Percentiles rank a stretch among this genome's conserved stretches.
These are phyloP conservation scores for Flaveria ramosissima DNA, from an alignment of 129 eudicot genomes.

Conservation along the genomic window DNA sequence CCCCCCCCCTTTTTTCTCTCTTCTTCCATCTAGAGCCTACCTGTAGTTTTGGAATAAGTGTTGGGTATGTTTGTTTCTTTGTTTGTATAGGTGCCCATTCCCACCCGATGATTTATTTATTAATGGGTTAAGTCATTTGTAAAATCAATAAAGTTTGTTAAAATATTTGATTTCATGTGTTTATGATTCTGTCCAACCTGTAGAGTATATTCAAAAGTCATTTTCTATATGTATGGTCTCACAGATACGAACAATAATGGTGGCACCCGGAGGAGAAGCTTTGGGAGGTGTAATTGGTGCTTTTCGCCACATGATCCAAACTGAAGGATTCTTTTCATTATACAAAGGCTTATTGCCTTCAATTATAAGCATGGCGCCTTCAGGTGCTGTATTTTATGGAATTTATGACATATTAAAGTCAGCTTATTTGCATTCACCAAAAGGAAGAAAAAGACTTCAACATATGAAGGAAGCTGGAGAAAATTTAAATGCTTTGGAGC, in stretches of 20 bases:
- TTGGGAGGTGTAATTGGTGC: slow-evolving; percentile 88
- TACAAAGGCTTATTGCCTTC: slow-evolving; percentile 93
- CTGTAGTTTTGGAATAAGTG: too few species aligned
- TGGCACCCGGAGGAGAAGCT: slow-evolving; percentile 98
- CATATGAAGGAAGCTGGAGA: slow-evolving; percentile 68
- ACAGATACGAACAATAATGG: slow-evolving; percentile 95
- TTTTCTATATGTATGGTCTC: background rate
- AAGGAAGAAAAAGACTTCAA: slow-evolving; percentile 72
- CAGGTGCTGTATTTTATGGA: slow-evolving; percentile 97
- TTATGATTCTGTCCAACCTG: background rate
- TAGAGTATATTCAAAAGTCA: background rate
- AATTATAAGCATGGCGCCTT: slow-evolving; percentile 95
- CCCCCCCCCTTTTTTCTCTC: too few species aligned
- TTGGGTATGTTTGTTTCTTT: too few species aligned
- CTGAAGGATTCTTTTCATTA: slow-evolving; percentile 93
- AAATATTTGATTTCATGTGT: background rate
- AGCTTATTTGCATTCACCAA: slow-evolving; percentile 78
- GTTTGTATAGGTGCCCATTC: background rate
- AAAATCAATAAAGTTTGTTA: too few species aligned
- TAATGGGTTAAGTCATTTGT: background rate
- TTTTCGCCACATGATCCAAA: slow-evolving; percentile 75
- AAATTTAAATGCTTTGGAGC: slow-evolving; percentile 80
- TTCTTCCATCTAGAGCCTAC: too few species aligned
- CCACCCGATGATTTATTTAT: background rate
- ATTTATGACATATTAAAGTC: slow-evolving; percentile 86